Conservation (phyloP, 2,329 filamentous ascomycete genomes). For the Colletotrichum musicola region DNA sequence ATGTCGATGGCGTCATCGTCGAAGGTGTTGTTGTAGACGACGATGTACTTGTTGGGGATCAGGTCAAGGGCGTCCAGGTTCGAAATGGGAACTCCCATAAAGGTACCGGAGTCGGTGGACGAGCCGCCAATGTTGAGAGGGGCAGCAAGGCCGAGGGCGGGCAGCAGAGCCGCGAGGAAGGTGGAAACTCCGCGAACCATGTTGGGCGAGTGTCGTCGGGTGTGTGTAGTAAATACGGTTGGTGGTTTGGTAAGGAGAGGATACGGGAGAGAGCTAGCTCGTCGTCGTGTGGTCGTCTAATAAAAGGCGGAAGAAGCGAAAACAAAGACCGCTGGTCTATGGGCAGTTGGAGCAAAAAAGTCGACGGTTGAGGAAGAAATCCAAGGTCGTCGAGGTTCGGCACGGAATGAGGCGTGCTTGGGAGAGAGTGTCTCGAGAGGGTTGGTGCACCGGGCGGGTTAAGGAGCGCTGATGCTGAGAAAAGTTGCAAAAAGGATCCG, state of each 20-base stretch:
- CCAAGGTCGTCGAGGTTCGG: constrained; percentile 21
- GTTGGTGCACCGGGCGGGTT: constrained; percentile 2
- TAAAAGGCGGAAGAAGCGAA: constrained; percentile 33
- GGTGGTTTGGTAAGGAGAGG: constrained; percentile 25
- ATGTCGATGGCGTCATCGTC: constrained; percentile 61
- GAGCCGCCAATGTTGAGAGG: constrained; percentile 42
- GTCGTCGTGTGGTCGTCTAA: constrained; percentile 32
- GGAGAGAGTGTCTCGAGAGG: constrained; percentile 28
- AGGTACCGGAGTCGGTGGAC: constrained; percentile 43
- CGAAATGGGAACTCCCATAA: constrained; percentile 59
- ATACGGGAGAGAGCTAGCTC: constrained; percentile 39
- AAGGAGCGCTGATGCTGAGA: constrained; percentile 32
- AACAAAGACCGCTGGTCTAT: constrained; percentile 38
- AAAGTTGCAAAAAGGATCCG: constrained; percentile 29
- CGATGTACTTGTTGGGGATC: constrained; percentile 71
- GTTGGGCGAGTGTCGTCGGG: constrained; percentile 22
- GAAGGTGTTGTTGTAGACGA: constrained; percentile 71
- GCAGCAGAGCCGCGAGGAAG: constrained; percentile 42
- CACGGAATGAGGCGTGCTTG: constrained; percentile 24
- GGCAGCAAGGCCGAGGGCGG: constrained; percentile 42
- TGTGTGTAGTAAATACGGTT: constrained; percentile 12
- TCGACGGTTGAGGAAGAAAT: constrained; percentile 21
- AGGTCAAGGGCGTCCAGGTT: constrained; percentile 63
- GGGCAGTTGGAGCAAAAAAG: constrained; percentile 7
- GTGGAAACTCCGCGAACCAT: constrained; percentile 43